These are phyloP conservation scores for Trichoderma hamatum DNA, from an alignment of 2,329 filamentous ascomycete species.

Conservation along the genomic window DNA sequence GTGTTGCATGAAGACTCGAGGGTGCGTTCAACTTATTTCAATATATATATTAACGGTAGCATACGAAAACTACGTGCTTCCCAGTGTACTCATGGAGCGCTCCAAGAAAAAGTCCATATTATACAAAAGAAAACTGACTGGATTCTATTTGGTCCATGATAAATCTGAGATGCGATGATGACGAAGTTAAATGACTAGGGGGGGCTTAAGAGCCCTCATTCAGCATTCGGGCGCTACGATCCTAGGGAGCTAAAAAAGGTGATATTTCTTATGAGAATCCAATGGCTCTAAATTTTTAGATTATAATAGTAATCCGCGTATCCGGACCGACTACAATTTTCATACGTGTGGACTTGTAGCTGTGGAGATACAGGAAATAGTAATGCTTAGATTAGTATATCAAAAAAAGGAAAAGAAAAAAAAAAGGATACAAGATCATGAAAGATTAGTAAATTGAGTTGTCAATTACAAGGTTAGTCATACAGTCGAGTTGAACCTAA, in stretches of 20 bases:
- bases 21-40: neutral
- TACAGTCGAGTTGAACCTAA: neutral
- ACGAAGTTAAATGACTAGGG: neutral
- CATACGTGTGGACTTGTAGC: neutral
- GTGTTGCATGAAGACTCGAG: neutral
- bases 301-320: too few species aligned
- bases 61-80: conserved; percentile 17
- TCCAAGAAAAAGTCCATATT: neutral
- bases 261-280: neutral
- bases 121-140: too few species aligned
- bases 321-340: too few species aligned
- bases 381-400: neutral
- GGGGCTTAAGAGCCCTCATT: neutral
- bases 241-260: neutral
- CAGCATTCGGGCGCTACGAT: neutral
- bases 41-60: neutral
- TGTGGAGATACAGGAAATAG: neutral
- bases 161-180: neutral
- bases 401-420: neutral
- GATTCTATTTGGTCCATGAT: neutral
- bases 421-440: neutral
- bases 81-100: neutral
- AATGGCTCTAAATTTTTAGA: neutral
- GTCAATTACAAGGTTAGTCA: too few species aligned
- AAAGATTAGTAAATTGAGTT: neutral